Percentiles rank a stretch among this genome's conserved stretches.
These are phyloP conservation scores for Boeremia lycopersici DNA, from an alignment of 2,329 filamentous ascomycete genomes.

Conservation along the genomic window DNA sequence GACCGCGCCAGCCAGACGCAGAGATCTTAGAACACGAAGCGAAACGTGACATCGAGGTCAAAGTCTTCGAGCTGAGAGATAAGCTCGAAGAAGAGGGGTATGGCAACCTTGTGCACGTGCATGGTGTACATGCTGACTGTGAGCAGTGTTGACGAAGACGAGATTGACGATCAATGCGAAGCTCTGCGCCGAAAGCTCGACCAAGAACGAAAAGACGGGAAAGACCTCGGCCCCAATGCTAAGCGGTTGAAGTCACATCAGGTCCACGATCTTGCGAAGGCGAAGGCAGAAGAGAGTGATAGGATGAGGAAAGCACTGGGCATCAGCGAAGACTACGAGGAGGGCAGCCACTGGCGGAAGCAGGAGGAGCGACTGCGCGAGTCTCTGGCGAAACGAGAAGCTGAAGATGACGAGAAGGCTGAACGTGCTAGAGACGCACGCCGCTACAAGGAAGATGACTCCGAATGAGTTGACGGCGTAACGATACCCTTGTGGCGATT, in stretches of 20 bases:
- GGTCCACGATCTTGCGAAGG: conserved; percentile 93
- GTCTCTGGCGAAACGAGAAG: conserved; percentile 48
- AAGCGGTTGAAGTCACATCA: conserved; percentile 84
- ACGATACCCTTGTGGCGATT: background rate
- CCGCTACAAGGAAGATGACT: conserved; percentile 35
- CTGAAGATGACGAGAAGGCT: conserved; percentile 40
- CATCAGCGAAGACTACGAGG: conserved; percentile 83
- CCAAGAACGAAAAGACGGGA: conserved; percentile 49
- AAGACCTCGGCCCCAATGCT: conserved; percentile 45
- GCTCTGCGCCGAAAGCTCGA: conserved; percentile 68
- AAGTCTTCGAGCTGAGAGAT: conserved; percentile 89
- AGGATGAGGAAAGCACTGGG: conserved; percentile 83
- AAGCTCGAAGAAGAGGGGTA: conserved; percentile 89
- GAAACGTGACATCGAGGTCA: conserved; percentile 88
- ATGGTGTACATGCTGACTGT: conserved; percentile 21
- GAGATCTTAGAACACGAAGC: conserved; percentile 94
- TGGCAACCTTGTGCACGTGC: conserved; percentile 28
- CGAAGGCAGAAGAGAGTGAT: conserved; percentile 96
- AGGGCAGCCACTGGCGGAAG: conserved; percentile 83
- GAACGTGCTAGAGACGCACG: conserved; percentile 33
- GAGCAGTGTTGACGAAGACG: conserved; percentile 77
- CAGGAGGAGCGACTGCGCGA: conserved; percentile 73
- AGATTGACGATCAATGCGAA: conserved; percentile 81
- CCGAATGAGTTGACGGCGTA: conserved; percentile 25
- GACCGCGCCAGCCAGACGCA: conserved; percentile 83